Percentiles rank a stretch among this genome's conserved stretches.
phyloP scores from a whole-genome alignment of 1,284 basidiomycete genomes.

The Chiua sp. region DNA sequence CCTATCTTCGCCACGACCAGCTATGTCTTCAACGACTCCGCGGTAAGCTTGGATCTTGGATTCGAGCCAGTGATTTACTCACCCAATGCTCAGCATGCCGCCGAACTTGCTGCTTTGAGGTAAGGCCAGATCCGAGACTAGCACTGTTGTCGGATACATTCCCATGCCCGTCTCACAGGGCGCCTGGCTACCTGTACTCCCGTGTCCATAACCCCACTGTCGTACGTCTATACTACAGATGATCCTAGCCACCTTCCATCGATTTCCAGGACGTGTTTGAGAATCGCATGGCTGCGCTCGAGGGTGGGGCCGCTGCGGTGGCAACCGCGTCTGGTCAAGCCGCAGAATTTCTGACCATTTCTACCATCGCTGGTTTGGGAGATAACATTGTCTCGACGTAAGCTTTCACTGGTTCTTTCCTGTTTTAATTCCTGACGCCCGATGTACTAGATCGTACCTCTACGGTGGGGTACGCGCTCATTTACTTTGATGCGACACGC shows the following conservation, averaged over 20 bases:
- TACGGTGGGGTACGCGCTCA: constrained; percentile 65
- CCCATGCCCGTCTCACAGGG: constrained; percentile 37
- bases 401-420: constrained; percentile 25
- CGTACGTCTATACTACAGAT: constrained; percentile 44
- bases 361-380: constrained; percentile 68
- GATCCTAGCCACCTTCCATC: not conserved
- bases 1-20: constrained; percentile 84
- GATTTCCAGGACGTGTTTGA: constrained; percentile 78
- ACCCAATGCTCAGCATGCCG: constrained; percentile 63
- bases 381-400: constrained; percentile 84
- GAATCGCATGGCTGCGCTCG: constrained; percentile 82
- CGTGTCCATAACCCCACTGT: constrained; percentile 87
- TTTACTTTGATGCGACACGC: not conserved
- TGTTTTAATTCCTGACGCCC: not conserved
- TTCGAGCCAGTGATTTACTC: too few relatives aligned
- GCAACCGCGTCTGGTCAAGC: constrained; percentile 82
- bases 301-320: constrained; percentile 83
- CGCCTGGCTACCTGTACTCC: constrained; percentile 78
- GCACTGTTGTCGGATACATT: too few relatives aligned
- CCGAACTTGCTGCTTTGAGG: constrained; percentile 82
- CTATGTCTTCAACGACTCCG: constrained; percentile 81
- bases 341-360: constrained; percentile 82
- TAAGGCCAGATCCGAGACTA: constrained; percentile 26
- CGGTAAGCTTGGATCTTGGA: constrained; percentile 40
- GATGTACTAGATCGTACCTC: constrained; percentile 52